Base-by-base conservation (phyloP, 257 asterid genomes). In the Nicotiana tomentosiformis region DNA sequence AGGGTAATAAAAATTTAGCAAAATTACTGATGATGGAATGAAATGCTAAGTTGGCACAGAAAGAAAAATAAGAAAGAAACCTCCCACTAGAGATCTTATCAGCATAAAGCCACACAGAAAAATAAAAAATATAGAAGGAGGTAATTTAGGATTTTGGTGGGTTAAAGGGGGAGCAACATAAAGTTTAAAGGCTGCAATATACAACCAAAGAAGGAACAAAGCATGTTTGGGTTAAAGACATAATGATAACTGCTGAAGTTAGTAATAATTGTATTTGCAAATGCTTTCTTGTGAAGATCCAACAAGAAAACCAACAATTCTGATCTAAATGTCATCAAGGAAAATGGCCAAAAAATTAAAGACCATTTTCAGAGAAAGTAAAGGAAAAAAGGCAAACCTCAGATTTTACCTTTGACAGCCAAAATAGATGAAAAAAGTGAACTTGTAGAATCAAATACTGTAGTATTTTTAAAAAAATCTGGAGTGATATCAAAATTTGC, bases 261-360 rank as follows among this genome's bases (percentile, higher is more conserved):
- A 74, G 80, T 15, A 72, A 76, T 15, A 76, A 76, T 69, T 51
- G 80, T 51, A 76, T 51, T 76, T 18, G 8, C 64, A 51, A 76
- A 76, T 7, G 80, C 80, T 76, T 51, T 49, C 80, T 76, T 26
- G 23, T 76, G 80, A 76, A 76, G 80, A 76, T 51, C 64, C 80
- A 76, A 70, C 60, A 70, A 18, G 23, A 74, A 49, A 26, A 49
- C 60, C 23, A 74, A 7, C 62, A 76, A 76, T 26, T 51, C 64
- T 49, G 26, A 23, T 72, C 39, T 72, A 43, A 72, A 49, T 72
- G 15, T 72, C 80, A 16, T 33, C 29, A 76, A 76, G 51, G 64
- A 51, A 76, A 76, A 3, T 72, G 61, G 20, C 3, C 39, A 39
- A 70, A 39, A 8, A 20, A n/a, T n/a, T 10, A 10, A 74, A 5